Evolutionary conservation across 2,329 filamentous ascomycete species (phyloP), one percentile per base, ranked within the genome.

Genomic region (Hypoxylon sp.): DNA sequence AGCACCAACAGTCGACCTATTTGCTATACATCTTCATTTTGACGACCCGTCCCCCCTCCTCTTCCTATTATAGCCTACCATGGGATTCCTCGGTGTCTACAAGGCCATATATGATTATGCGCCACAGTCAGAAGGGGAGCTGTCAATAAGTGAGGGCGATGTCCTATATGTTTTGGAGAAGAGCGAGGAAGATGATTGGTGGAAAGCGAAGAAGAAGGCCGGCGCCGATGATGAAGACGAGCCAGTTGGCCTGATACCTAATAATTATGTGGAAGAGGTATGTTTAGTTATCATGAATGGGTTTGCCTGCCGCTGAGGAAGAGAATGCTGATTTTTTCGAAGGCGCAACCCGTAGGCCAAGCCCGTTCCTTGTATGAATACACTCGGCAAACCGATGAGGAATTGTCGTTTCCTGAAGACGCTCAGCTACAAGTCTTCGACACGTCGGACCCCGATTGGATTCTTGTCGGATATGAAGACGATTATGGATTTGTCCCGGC

Each of bases 301-400:
- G 20, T 0, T 69, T 20, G 22, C 49, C 20, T 7, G 30, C 26
- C 9, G 28, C 45, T 53, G 86, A 88, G 61, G 80, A 83, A 76
- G 87, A 90, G 20, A 77, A 84, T 68, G 70, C 71, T 68, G 64
- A 68, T 57, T 22, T 64, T n/a, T 69, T 63, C 64, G 56, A 71
- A 93, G 89, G 90, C 90, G 62, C 81, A 85, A 73, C 87, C 91
- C 22, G 79, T 87, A 66, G 83, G 87, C 66, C 85, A 90, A 71
- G 96, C 95, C 51, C 93, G 91, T 78, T 93, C 96, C n/a, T 87
- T 98, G n/a, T 99, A 95, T 82, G 96, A 99, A 78, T 99, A 99
- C 78, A 92, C 92, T 52, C 89, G 95, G 73, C 96, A 99, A 81
- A 99, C 96, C 22, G 96, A 99, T 76, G 96, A 99, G 80, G 96